These are phyloP conservation scores for Paradendryphiella salina DNA, from an alignment of 2,329 filamentous ascomycete genomes.

Conservation along the genomic window DNA sequence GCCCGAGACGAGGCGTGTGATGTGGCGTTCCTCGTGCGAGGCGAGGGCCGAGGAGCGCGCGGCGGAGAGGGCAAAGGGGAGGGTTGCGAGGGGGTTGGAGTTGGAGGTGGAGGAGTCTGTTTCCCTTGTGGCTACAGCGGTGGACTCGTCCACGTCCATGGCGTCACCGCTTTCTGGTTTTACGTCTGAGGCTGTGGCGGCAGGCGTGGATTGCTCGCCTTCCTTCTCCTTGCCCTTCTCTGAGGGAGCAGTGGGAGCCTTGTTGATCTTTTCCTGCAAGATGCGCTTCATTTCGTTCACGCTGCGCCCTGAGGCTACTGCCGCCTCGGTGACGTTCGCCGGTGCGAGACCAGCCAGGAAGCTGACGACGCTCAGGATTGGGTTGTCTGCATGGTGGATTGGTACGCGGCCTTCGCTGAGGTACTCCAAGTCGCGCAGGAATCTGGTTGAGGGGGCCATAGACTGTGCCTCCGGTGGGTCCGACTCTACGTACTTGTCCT, in stretches of 20 bases:
- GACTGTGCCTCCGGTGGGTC: slow-evolving; percentile 59
- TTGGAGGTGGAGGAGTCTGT: slow-evolving; percentile 15
- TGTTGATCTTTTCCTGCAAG: slow-evolving; percentile 77
- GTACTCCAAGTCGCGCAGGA: slow-evolving; percentile 60
- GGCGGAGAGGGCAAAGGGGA: slow-evolving; percentile 83
- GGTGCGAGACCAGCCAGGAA: slow-evolving; percentile 92
- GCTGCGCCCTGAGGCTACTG: slow-evolving; percentile 75
- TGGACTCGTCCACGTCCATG: slow-evolving; percentile 63
- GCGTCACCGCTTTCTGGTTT: slow-evolving; percentile 60
- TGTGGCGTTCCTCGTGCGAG: slow-evolving; percentile 94
- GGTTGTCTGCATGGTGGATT: slow-evolving; percentile 91
- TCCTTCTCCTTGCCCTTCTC: slow-evolving; percentile 64
- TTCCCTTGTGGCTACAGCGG: slow-evolving; percentile 40
- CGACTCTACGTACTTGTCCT: slow-evolving; percentile 92
- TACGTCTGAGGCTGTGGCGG: slow-evolving; percentile 52
- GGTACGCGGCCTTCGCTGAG: slow-evolving; percentile 76
- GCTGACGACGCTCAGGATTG: slow-evolving; percentile 92
- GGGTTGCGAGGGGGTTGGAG: slow-evolving; percentile 63
- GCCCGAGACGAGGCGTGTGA: slow-evolving; percentile 88
- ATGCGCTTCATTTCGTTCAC: slow-evolving; percentile 82
- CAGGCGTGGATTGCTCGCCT: slow-evolving; percentile 53
- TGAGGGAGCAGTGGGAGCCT: slow-evolving; percentile 50
- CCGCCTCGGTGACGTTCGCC: slow-evolving; percentile 81
- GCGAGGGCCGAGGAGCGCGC: slow-evolving; percentile 85
- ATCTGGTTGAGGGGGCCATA: slow-evolving; percentile 52